Evolutionary conservation across 2,329 filamentous ascomycete species (phyloP), one percentile per base, ranked within the genome.

Genomic region (Alternaria incomplexa): DNA sequence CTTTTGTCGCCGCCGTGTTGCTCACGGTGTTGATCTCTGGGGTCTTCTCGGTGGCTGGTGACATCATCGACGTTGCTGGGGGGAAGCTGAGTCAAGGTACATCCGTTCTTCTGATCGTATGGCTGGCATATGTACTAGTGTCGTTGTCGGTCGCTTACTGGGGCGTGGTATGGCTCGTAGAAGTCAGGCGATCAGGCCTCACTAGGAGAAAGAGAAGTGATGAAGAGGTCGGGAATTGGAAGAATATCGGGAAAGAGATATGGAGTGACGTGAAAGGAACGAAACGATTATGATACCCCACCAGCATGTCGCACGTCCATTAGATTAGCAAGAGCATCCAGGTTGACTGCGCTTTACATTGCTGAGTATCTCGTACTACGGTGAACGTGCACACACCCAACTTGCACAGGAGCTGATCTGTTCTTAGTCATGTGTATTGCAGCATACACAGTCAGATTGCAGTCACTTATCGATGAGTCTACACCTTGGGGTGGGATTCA

Each of bases 101-200:
- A n/a, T 59, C 25, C 17, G 61, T 51, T 20, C 28, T 75, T 53
- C 13, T 71, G 46, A 64, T 73, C 20, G 51, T 63, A 22, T 75
- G 73, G 72, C 28, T 76, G n/a, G 53, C 54, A 17, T 72, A 63
- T 56, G 20, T 58, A 25, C 62, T 68, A 17, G 43, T 53, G 11
- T 44, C 45, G 25, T 9, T 73, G 2, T 51, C 52, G 15, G 30
- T 44, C 3, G 17, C 59, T n/a, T 76, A 75, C 58, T 75, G 73
- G 72, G 28, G 36, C 13, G 20, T 57, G 7, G 63, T 74, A 11
- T 76, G 72, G 73, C 75, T 75, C 60, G 71, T 76, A 15, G 72
- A 75, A 65, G 64, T 68, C 12, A 63, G 72, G 45, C 62, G 45
- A 25, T 66, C 51, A 48, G 63, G 65, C 13, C 66, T 73, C 54